These are phyloP conservation scores for Aspergillus chevalieri DNA, from an alignment of 2,329 filamentous ascomycete genomes.

Conservation along the genomic window DNA sequence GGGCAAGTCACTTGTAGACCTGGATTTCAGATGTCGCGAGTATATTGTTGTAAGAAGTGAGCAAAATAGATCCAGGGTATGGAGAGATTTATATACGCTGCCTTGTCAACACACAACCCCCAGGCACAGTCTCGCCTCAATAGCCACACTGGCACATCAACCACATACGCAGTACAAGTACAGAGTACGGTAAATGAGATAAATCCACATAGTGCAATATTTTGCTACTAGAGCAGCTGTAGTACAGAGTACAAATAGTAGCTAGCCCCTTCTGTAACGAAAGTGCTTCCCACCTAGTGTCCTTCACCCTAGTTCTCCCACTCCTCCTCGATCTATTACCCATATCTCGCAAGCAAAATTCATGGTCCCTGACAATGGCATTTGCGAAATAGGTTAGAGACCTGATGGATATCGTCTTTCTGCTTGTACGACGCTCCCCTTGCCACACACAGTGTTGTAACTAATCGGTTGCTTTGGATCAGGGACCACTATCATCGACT, in stretches of 20 bases:
- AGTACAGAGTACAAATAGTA: not conserved
- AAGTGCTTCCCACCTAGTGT: not conserved
- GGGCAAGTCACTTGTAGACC: no score
- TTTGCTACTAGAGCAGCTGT: no score
- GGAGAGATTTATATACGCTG: no score
- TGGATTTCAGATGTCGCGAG: no score
- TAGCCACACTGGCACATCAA: not conserved
- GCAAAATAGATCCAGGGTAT: no score
- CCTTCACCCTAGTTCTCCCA: not conserved
- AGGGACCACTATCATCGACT: not conserved
- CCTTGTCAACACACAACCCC: no score
- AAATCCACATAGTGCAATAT: no score
- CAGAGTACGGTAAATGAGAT: no score
- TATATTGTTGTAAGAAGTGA: no score
- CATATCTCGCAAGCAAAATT: not conserved
- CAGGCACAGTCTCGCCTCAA: not conserved
- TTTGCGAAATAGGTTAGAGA: not conserved
- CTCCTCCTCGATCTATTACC: not conserved
- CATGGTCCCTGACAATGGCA: not conserved
- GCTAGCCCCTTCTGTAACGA: not conserved
- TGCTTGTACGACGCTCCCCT: not conserved
- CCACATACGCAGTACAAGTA: not conserved
- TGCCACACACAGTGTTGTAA: not conserved
- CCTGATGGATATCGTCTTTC: not conserved
- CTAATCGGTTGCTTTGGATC: not conserved